phyloP scores from a whole-genome alignment of 257 asterid genomes.

The Lavandula angustifolia region DNA sequence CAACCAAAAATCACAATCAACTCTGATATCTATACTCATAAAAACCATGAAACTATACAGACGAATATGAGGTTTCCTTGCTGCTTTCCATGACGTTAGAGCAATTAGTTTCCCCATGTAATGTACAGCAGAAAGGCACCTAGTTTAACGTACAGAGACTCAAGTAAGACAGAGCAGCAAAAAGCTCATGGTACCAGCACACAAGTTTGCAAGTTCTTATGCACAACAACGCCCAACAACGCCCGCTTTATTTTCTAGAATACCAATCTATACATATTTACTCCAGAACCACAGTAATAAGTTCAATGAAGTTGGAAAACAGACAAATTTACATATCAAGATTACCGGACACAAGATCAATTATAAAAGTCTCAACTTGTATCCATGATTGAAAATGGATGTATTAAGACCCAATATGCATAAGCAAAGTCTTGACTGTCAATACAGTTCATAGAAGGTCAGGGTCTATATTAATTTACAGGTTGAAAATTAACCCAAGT shows the following conservation, averaged over 20 bases:
- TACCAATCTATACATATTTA: neutral
- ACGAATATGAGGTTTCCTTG: neutral
- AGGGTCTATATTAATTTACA: neutral
- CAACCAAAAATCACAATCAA: neutral
- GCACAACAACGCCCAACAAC: no score
- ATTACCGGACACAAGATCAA: neutral
- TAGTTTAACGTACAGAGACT: neutral
- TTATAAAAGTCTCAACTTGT: neutral
- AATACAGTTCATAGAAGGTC: conserved; percentile 1
- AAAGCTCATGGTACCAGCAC: no score
- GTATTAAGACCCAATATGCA: neutral
- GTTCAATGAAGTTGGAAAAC: neutral
- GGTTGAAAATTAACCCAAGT: neutral
- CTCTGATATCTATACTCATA: no score
- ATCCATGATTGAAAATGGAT: neutral
- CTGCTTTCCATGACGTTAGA: no score
- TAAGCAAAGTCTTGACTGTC: neutral
- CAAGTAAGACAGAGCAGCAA: no score
- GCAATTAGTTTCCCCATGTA: neutral
- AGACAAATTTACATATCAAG: neutral
- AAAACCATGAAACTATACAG: neutral
- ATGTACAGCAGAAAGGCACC: neutral
- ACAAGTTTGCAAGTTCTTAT: neutral
- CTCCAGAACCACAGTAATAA: neutral
- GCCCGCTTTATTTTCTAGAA: neutral